Evolutionary conservation across 2,329 filamentous ascomycete genomes (phyloP).

Genomic region (Neobulgaria alba): DNA sequence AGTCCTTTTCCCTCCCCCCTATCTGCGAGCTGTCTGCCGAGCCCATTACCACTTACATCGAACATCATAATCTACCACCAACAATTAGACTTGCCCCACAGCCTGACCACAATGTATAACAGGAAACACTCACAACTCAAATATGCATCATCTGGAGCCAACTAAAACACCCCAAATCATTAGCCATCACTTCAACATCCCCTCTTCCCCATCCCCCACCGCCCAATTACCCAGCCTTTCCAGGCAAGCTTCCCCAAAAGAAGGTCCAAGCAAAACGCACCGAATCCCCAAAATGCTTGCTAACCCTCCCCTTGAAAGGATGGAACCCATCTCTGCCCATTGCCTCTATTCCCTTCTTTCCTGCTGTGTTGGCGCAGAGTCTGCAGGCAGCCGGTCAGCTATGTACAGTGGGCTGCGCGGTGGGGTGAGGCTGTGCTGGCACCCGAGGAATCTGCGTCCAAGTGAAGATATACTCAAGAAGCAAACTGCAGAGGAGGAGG

Average conservation of each 20-base stretch:
- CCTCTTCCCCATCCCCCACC: background rate
- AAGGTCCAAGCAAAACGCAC: conserved; percentile 27
- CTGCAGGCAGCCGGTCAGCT: background rate
- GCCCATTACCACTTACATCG: conserved; percentile 43
- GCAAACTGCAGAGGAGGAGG: no score
- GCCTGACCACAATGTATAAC: background rate
- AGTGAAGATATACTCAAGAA: no score
- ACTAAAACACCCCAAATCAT: conserved; percentile 25
- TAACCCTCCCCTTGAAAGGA: conserved; percentile 43
- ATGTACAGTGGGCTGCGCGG: background rate
- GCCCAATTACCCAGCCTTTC: no score
- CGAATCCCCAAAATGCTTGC: conserved; percentile 41
- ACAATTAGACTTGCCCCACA: conserved; percentile 8
- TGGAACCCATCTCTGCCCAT: conserved; percentile 34
- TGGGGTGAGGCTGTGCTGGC: no score
- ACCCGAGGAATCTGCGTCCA: no score
- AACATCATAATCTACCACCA: conserved; percentile 49
- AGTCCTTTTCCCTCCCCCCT: conserved; percentile 7
- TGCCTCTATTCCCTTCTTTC: conserved; percentile 1
- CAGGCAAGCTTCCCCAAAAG: background rate
- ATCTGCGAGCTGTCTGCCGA: no score
- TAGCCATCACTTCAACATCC: background rate
- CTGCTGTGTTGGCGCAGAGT: background rate
- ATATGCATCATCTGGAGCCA: conserved; percentile 58
- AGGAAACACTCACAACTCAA: conserved; percentile 52